phyloP scores from a whole-genome alignment of 2,329 filamentous ascomycete genomes.

The Fusarium redolens region DNA sequence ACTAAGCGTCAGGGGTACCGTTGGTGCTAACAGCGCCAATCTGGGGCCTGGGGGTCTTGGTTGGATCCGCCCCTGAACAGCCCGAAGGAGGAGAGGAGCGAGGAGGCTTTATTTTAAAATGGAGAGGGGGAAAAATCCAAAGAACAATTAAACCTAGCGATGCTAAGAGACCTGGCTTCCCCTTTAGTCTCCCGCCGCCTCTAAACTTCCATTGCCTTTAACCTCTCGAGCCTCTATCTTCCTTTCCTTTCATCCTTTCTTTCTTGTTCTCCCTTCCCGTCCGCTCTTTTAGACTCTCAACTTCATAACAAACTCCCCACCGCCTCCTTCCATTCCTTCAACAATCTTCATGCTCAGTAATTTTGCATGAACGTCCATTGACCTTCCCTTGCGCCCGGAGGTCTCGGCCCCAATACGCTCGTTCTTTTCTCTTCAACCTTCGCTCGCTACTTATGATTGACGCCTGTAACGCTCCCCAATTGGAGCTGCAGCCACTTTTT shows the following conservation, averaged over 20 bases:
- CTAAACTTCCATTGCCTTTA: constrained; percentile 21
- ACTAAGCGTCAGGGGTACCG: constrained; percentile 42
- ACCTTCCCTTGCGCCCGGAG: constrained; percentile 25
- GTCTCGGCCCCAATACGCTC: constrained; percentile 47
- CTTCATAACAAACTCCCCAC: neutral
- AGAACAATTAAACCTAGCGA: constrained; percentile 46
- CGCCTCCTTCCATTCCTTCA: neutral
- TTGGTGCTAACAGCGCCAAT: constrained; percentile 46
- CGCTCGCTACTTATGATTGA: constrained; percentile 48
- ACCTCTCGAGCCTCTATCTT: constrained; percentile 24
- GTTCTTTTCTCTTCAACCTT: constrained; percentile 40
- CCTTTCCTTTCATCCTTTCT: constrained; percentile 9
- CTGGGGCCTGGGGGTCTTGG: constrained; percentile 44
- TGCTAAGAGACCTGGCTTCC: constrained; percentile 34
- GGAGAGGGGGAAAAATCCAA: constrained; percentile 37
- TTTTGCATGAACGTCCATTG: constrained; percentile 17
- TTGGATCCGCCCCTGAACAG: constrained; percentile 46
- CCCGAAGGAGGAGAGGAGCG: constrained; percentile 5
- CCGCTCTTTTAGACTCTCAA: constrained; percentile 20
- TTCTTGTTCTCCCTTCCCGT: constrained; percentile 22
- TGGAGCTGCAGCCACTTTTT: constrained; percentile 42
- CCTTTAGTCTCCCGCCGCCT: constrained; percentile 36
- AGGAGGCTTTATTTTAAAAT: constrained; percentile 45
- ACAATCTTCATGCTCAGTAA: constrained; percentile 8
- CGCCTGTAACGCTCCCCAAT: constrained; percentile 44